Evolutionary conservation across 2,329 filamentous ascomycete species (phyloP).

Genomic region (Aspergillus ustus): DNA sequence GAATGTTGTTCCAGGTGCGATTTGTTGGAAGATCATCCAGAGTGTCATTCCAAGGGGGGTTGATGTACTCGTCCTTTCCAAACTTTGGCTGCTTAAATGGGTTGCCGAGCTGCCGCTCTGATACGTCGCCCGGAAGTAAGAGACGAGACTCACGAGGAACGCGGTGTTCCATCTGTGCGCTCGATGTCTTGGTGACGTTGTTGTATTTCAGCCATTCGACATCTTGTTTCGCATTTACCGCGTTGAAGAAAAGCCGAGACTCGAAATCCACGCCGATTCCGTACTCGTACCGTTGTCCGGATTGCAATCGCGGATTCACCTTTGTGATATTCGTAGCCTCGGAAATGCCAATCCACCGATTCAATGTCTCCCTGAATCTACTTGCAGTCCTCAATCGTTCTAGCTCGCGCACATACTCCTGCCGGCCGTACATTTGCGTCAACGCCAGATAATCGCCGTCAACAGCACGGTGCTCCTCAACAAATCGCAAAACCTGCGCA

Average conservation of each 20-base stretch:
- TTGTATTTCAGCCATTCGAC: conserved; percentile 48
- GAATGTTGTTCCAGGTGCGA: conserved; percentile 47
- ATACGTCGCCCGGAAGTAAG: conserved; percentile 44
- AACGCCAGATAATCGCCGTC: conserved; percentile 53
- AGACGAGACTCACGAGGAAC: conserved; percentile 45
- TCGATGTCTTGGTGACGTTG: conserved; percentile 42
- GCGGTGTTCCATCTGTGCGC: conserved; percentile 40
- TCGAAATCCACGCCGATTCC: conserved; percentile 59
- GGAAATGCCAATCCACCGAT: conserved; percentile 42
- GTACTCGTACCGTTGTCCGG: conserved; percentile 52
- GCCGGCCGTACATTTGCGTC: conserved; percentile 57
- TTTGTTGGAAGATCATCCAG: conserved; percentile 51
- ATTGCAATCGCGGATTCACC: conserved; percentile 38
- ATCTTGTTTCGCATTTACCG: conserved; percentile 44
- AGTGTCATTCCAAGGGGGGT: conserved; percentile 39
- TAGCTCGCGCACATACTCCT: conserved; percentile 56
- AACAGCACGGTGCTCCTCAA: conserved; percentile 37
- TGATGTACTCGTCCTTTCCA: conserved; percentile 31
- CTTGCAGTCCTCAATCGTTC: conserved; percentile 41
- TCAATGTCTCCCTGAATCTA: conserved; percentile 45
- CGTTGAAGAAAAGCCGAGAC: conserved; percentile 55
- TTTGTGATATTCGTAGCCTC: conserved; percentile 43
- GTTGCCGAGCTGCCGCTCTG: conserved; percentile 31
- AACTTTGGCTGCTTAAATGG: conserved; percentile 42
- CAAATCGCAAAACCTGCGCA: conserved; percentile 46